Percentiles rank a stretch among this genome's conserved stretches.
These are phyloP conservation scores for Botrytis sinoallii DNA, from an alignment of 2,329 filamentous ascomycete species.

Conservation along the genomic window DNA sequence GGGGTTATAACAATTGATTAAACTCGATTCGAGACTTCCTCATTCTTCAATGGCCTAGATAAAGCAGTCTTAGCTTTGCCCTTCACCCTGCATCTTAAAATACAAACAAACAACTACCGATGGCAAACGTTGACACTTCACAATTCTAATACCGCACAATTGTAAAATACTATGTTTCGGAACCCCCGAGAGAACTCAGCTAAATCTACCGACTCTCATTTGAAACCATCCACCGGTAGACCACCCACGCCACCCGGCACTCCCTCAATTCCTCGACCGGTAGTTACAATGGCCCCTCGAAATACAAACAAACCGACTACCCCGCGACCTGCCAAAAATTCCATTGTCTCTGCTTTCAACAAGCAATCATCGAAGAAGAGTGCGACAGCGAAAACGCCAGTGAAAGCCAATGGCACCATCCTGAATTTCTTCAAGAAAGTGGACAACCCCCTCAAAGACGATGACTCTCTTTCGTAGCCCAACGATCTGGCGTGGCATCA, in stretches of 20 bases:
- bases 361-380: slow-evolving; percentile 29
- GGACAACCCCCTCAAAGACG: slow-evolving; percentile 47
- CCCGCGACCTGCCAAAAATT: slow-evolving; percentile 31
- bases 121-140: neutral
- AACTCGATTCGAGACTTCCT: neutral
- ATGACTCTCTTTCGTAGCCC: slow-evolving; percentile 54
- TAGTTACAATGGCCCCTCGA: slow-evolving; percentile 28
- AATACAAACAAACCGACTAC: slow-evolving; percentile 35
- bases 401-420: slow-evolving; percentile 60
- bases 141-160: neutral
- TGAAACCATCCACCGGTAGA: slow-evolving; percentile 48
- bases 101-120: neutral
- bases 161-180: slow-evolving; percentile 46
- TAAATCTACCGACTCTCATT: slow-evolving; percentile 36
- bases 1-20: neutral
- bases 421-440: slow-evolving; percentile 73
- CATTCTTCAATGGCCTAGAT: neutral
- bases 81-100: neutral
- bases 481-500: slow-evolving; percentile 28
- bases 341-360: slow-evolving; percentile 26
- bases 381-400: slow-evolving; percentile 26
- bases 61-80: neutral
- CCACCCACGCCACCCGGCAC: slow-evolving; percentile 48
- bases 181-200: slow-evolving; percentile 49
- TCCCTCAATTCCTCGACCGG: slow-evolving; percentile 15